These are phyloP conservation scores for Periconia macrospinosa DNA, from an alignment of 2,329 filamentous ascomycete species.

Conservation along the genomic window DNA sequence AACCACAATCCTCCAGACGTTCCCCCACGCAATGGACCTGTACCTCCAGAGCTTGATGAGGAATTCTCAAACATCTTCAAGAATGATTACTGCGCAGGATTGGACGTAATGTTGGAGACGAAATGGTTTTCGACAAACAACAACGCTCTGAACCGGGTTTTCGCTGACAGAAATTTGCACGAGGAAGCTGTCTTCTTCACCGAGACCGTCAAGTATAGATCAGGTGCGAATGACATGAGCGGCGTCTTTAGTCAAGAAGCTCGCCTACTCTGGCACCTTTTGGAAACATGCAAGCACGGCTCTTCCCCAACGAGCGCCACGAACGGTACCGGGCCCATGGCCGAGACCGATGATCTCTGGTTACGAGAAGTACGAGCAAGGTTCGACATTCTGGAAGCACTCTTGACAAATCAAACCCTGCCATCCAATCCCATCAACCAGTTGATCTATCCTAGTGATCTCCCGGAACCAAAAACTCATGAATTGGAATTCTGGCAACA, in stretches of 20 bases:
- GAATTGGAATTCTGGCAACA: constrained; percentile 83
- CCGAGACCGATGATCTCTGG: constrained; percentile 59
- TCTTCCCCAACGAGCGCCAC: constrained; percentile 43
- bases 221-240: constrained; percentile 31
- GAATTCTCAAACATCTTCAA: constrained; percentile 37
- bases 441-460: constrained; percentile 51
- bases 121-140: constrained; percentile 72
- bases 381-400: constrained; percentile 72
- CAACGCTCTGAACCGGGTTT: constrained; percentile 50
- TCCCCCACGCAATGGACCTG: constrained; percentile 28
- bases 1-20: constrained; percentile 40
- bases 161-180: constrained; percentile 49
- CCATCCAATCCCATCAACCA: constrained; percentile 59
- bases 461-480: constrained; percentile 38
- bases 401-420: constrained; percentile 73
- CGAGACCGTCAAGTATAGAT: constrained; percentile 35
- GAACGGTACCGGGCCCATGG: constrained; percentile 42
- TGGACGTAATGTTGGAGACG: constrained; percentile 61
- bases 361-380: constrained; percentile 66
- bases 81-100: constrained; percentile 39
- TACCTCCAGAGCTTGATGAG: constrained; percentile 33
- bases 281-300: constrained; percentile 54
- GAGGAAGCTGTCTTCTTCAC: constrained; percentile 40
- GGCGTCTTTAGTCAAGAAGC: constrained; percentile 58
- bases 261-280: constrained; percentile 62